These are phyloP conservation scores for Linderina pennispora DNA, from an alignment of 192 early-diverging fungal species.

Conservation along the genomic window DNA sequence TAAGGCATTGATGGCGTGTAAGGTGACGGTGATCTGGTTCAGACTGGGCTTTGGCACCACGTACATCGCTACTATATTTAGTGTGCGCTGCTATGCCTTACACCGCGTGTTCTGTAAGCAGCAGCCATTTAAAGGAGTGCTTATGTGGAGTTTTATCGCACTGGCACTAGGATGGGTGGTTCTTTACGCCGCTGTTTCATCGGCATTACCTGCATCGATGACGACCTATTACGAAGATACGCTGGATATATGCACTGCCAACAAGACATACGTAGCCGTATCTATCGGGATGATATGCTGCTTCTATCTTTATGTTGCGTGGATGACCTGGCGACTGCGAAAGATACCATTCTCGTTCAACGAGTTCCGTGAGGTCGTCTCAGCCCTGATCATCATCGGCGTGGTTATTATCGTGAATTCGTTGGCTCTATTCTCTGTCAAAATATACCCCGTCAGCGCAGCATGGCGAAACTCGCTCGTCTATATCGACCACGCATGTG, in stretches of 20 bases:
- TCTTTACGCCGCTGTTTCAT: constrained; percentile 8
- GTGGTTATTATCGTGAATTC: constrained; percentile 1
- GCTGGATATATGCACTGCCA: constrained; percentile 8
- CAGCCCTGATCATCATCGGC: constrained; percentile 15
- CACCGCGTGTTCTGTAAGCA: constrained; percentile 17
- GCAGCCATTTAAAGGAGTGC: constrained; percentile 3
- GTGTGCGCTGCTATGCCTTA: constrained; percentile 14
- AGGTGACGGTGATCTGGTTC: constrained; percentile 22
- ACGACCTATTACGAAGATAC: background rate
- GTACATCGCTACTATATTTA: constrained; percentile 8
- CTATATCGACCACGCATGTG: background rate
- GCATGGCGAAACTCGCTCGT: background rate
- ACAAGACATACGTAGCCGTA: too few species aligned
- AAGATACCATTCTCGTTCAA: constrained; percentile 38
- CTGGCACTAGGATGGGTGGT: constrained; percentile 10
- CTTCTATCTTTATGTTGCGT: constrained; percentile 1
- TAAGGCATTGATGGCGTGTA: constrained; percentile 9
- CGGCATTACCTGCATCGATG: constrained; percentile 12
- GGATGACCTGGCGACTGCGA: constrained; percentile 15
- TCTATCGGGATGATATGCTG: constrained; percentile 12
- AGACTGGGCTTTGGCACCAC: constrained; percentile 22
- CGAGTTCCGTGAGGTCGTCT: constrained; percentile 23
- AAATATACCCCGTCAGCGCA: background rate
- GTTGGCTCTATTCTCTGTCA: background rate
- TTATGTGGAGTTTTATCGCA: too few species aligned